These are phyloP conservation scores for Colletotrichum sp. DNA, from an alignment of 2,329 filamentous ascomycete genomes.

Conservation along the genomic window DNA sequence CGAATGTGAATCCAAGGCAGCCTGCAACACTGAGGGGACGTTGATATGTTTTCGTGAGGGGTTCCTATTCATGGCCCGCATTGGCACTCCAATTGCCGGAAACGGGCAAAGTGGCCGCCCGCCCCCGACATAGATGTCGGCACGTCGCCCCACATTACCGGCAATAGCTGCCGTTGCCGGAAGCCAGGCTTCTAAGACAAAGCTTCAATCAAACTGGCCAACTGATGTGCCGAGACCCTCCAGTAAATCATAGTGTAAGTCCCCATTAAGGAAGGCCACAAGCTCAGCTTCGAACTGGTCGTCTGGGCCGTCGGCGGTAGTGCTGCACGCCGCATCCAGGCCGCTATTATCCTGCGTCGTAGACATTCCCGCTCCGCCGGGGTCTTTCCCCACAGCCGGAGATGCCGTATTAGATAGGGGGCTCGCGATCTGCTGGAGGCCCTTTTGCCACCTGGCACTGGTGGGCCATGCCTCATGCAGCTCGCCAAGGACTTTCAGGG, in stretches of 20 bases:
- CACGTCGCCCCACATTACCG: not conserved
- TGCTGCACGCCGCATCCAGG: not conserved
- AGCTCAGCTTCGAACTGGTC: not conserved
- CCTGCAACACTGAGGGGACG: not conserved
- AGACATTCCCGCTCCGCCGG: not conserved
- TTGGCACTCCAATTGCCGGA: not conserved
- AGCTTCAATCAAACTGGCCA: not conserved
- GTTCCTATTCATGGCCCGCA: not conserved
- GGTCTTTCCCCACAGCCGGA: rapidly evolving
- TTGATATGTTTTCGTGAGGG: not conserved
- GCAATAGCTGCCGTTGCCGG: not conserved
- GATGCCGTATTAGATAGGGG: not conserved
- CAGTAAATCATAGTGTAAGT: not conserved
- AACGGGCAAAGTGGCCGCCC: not conserved
- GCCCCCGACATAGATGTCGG: not conserved
- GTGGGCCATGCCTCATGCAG: not conserved
- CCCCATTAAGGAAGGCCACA: not conserved
- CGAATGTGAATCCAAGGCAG: not conserved
- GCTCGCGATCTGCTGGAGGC: not conserved
- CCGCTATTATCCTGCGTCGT: not conserved
- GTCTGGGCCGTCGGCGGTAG: not conserved
- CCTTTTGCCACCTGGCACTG: not conserved
- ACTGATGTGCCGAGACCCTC: not conserved
- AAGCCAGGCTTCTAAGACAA: not conserved
- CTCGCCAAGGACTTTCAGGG: not conserved